Base-by-base conservation (phyloP, 2,329 filamentous ascomycete genomes). In the Colletotrichum gloeosporioides region DNA sequence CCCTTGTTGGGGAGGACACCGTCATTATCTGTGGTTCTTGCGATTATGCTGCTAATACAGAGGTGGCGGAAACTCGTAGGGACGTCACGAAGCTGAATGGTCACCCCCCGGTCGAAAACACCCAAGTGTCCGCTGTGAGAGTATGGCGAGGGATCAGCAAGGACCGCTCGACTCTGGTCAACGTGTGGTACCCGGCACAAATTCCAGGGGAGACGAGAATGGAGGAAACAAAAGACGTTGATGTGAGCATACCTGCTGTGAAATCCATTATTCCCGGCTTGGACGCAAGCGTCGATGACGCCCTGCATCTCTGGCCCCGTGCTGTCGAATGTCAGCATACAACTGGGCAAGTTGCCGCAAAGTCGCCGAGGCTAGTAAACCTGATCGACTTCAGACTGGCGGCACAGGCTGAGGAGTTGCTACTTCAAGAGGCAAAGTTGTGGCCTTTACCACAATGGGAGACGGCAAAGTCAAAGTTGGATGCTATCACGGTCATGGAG, bases 31-130 rank as follows among this genome's bases (percentile, higher is more conserved):
- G 97, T 83, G 86, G 86, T 27, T 86, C 84, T 13, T 99, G 97
- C 82, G 88, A 90, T 39, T 95, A 96, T 82, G 90, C 94, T 1
- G 94, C 94, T 74, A 99, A 99, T 78, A 95, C 98, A 78, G 97
- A 99, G 82, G 89, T 98, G n/a, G 94, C 93, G 15, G 82, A 83
- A 16, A 79, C 85, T n/a, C 81, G 81, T 15, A 16, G n/a, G 31
- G 62, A 22, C 44, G 31, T 3, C 57, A 25, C 5, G 16, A 69
- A 49, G 10, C 55, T 78, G 6, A 76, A 81, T 68, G 76, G 7
- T 34, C 31, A 18, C n/a, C 13, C 22, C 18, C 32, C 9, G 15
- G 9, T 79, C 9, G 73, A 82, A 8, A 73, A 82, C 12, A 82
- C 82, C 13, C 79, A 84, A 64, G 49, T 18, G 25, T 27, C n/a